Evolutionary conservation across 306 rosid genomes (phyloP).

Genomic region (Sicyos edulis): DNA sequence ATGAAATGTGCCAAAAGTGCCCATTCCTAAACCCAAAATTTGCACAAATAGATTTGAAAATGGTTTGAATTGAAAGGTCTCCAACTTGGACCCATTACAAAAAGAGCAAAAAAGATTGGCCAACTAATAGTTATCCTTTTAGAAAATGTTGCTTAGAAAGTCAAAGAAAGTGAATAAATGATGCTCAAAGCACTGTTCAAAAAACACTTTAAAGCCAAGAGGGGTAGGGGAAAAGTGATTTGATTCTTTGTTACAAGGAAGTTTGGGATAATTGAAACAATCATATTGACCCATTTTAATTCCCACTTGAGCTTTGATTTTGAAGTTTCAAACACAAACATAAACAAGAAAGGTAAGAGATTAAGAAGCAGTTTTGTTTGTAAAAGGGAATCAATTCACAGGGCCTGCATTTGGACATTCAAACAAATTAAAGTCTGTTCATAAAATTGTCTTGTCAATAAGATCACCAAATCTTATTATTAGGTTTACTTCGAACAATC

Average conservation of each 20-base stretch:
- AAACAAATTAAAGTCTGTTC: background rate
- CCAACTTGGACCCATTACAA: background rate
- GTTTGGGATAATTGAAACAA: background rate
- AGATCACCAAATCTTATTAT: background rate
- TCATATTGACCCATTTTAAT: background rate
- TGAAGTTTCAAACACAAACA: background rate
- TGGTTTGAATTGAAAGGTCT: background rate
- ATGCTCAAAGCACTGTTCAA: background rate
- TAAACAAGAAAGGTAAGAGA: too few relatives aligned
- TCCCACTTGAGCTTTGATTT: constrained; percentile 8
- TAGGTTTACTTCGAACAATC: background rate
- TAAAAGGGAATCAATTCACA: constrained; percentile 6
- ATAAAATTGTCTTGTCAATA: background rate
- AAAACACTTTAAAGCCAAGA: constrained; percentile 4
- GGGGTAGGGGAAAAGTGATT: background rate
- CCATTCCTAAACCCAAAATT: background rate
- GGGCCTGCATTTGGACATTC: background rate
- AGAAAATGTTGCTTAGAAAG: background rate
- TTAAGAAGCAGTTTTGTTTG: constrained; percentile 6
- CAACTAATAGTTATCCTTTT: background rate
- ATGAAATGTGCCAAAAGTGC: background rate
- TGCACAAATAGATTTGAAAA: background rate
- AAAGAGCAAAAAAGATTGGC: background rate
- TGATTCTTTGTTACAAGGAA: background rate
- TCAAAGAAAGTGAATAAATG: constrained; percentile 15